Evolutionary conservation across 495 filamentous ascomycete species (phyloP).

Genomic region (Ascodesmis nigricans): DNA sequence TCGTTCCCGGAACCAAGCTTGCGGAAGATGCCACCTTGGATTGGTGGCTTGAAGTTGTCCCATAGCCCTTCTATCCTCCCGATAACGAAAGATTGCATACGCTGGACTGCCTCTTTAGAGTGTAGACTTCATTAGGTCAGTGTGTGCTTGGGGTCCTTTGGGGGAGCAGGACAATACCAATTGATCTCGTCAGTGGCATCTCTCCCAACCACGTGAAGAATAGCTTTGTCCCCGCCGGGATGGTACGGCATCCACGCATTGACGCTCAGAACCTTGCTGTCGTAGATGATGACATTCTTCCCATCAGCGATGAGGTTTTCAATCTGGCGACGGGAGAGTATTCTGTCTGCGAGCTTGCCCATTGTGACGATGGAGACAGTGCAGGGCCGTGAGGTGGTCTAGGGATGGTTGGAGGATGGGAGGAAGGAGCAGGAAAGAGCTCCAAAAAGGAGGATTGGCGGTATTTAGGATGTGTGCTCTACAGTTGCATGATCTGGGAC

Average conservation of each 20-base stretch:
- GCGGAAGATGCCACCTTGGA: slow-evolving; percentile 77
- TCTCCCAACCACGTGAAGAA: slow-evolving; percentile 83
- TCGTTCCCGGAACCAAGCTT: slow-evolving; percentile 25
- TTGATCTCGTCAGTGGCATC: slow-evolving; percentile 94
- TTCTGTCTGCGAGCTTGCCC: slow-evolving; percentile 15
- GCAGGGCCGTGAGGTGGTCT: not conserved
- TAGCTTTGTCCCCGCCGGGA: slow-evolving; percentile 79
- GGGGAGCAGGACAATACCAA: slow-evolving; percentile 56
- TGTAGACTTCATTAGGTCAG: slow-evolving; percentile 75
- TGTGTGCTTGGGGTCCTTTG: not conserved
- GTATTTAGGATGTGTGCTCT: no score
- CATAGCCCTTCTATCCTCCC: slow-evolving; percentile 63
- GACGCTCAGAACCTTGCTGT: slow-evolving; percentile 59
- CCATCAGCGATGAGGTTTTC: slow-evolving; percentile 77
- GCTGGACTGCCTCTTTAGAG: slow-evolving; percentile 49
- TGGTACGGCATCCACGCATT: slow-evolving; percentile 79
- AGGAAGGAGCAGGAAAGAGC: not conserved
- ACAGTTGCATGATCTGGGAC: no score
- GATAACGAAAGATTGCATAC: slow-evolving; percentile 67
- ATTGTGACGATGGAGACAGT: slow-evolving; percentile 7
- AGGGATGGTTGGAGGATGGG: not conserved
- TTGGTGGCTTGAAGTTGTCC: slow-evolving; percentile 75
- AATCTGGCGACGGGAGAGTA: slow-evolving; percentile 51
- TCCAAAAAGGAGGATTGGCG: not conserved
- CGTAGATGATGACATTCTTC: slow-evolving; percentile 56